Evolutionary conservation across 192 early-diverging fungal genomes (phyloP).

Genomic region (Coemansia sp.): DNA sequence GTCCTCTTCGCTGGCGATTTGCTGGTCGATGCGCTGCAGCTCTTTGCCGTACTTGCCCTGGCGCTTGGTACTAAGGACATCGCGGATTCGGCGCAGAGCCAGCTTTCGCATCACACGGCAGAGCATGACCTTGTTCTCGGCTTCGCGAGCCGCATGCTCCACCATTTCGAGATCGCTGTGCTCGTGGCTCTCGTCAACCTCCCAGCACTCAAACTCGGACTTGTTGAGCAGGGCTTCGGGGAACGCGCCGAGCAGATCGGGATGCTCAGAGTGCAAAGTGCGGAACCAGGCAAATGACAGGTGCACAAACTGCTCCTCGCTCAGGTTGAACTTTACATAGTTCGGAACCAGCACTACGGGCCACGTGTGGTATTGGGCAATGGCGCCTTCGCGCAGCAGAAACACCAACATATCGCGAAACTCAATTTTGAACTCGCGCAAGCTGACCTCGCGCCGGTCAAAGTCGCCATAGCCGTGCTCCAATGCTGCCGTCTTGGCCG

Average conservation of each 20-base stretch:
- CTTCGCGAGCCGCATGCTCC: constrained; percentile 18
- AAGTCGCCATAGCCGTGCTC: constrained; percentile 34
- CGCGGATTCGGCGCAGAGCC: constrained; percentile 36
- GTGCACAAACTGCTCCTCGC: constrained; percentile 42
- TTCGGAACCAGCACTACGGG: constrained; percentile 59
- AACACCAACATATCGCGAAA: constrained; percentile 82
- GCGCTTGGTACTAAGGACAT: constrained; percentile 10
- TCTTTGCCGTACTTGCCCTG: constrained; percentile 33
- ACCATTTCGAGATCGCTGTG: constrained; percentile 18
- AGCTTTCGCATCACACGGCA: constrained; percentile 44
- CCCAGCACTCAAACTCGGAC: constrained; percentile 34
- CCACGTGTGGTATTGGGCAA: constrained; percentile 82
- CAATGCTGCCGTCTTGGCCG: constrained; percentile 18
- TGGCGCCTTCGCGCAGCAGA: constrained; percentile 68
- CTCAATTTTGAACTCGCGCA: constrained; percentile 56
- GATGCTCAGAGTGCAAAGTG: constrained; percentile 39
- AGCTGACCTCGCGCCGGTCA: constrained; percentile 1
- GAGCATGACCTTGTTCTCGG: constrained; percentile 32
- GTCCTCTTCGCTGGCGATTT: constrained; percentile 33
- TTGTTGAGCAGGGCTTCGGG: constrained; percentile 36
- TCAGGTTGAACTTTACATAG: constrained; percentile 52
- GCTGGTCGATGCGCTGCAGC: constrained; percentile 28
- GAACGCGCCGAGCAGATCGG: constrained; percentile 41
- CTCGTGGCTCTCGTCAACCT: constrained; percentile 23
- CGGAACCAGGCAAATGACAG: constrained; percentile 44